Base-by-base conservation (phyloP, 2,329 filamentous ascomycete species). In the Monilinia fructigena region DNA sequence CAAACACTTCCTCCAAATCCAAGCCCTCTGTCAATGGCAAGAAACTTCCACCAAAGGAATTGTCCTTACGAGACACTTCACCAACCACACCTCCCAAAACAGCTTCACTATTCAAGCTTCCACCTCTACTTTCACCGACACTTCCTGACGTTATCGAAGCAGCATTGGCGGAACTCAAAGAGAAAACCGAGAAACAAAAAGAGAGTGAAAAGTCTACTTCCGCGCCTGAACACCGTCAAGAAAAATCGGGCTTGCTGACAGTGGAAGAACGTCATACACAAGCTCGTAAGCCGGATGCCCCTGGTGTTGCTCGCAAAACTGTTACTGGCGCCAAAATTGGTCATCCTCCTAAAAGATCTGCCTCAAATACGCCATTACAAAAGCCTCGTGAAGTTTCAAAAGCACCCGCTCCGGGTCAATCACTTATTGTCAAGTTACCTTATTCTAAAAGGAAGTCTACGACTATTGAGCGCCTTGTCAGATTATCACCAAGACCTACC, bases 221-320 rank as follows among this genome's bases (percentile, higher is more conserved):
- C 26, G 66, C 68, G n/a, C 63, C 66, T 35, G 58, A 56, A 31
- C 23, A 65, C 54, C 56, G 31, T 28, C 58, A 66, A 35, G 55
- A 55, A 12, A 66, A 63, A 26, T 53, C 56, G n/a, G 52, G 59
- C 53, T 67, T 70, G 11, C 72, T 72, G 55, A 75, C 71, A 7
- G 74, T 75, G 28, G 74, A 75, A 66, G 70, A 69, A 55, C 73
- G 75, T 20, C 72, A 75, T 66, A 75, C 76, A 60, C 72, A 73
- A 59, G 74, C 68, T 55, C 71, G 75, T 28, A 70, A 70, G 53
- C 73, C 74, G 10, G 72, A 75, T 68, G 68, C 75, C 16, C 74
- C 72, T 40, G 75, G 74, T 45, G 75, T 76, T 50, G 75, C 75
- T n/a, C 71, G 72, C 20, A 77, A 76, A 59, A 74, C 73, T 8